A percentile compares a stretch with the other conserved stretches of the same genome.
Evolutionary conservation across 257 asterid genomes (phyloP).

Genomic region (Gardenia jasminoides): DNA sequence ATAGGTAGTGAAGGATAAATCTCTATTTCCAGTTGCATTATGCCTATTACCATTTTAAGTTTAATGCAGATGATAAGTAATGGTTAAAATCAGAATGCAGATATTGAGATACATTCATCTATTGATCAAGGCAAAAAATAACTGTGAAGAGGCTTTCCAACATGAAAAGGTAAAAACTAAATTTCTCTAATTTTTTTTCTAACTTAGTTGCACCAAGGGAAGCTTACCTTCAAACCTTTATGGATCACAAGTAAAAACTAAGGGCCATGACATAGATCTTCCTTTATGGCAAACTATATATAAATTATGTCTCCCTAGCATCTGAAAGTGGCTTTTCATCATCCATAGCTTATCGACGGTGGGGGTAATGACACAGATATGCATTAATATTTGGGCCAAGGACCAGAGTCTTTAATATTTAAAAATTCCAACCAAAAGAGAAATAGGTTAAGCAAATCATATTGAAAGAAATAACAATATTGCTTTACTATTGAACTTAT

Average conservation of each 20-base stretch:
- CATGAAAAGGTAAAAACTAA: too few relatives aligned
- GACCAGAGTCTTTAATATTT: not conserved
- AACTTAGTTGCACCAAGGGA: not conserved
- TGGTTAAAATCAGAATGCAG: not conserved
- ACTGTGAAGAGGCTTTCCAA: too few relatives aligned
- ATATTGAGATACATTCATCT: too few relatives aligned
- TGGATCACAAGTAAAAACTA: not conserved
- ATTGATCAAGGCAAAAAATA: too few relatives aligned
- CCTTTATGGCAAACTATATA: not conserved
- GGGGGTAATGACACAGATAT: not conserved
- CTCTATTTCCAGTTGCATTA: not conserved
- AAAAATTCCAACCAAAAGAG: not conserved
- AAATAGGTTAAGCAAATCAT: too few relatives aligned
- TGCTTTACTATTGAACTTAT: not conserved
- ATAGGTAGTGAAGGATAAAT: not conserved
- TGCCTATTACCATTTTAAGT: not conserved
- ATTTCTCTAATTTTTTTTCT: too few relatives aligned
- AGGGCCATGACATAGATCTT: not conserved
- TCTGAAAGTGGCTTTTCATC: not conserved
- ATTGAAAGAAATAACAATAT: too few relatives aligned
- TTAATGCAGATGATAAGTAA: not conserved
- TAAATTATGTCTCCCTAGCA: too few relatives aligned
- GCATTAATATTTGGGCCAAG: not conserved
- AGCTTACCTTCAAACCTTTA: not conserved
- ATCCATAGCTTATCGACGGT: not conserved